Conservation (phyloP, 345 rosid species). For the Eucalyptus viminalis region DNA sequence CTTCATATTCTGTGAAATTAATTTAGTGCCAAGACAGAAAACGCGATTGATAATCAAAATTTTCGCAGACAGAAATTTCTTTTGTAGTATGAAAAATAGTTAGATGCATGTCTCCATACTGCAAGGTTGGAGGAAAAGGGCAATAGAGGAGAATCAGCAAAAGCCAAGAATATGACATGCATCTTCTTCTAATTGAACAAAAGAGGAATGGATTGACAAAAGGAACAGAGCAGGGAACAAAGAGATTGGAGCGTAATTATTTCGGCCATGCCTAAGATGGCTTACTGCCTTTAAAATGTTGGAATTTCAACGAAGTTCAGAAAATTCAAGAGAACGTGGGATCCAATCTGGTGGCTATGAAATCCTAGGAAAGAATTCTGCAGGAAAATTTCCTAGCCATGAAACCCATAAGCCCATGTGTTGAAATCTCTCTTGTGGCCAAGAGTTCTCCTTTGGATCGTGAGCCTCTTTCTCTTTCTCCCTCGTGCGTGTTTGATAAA, state of each 20-base stretch:
- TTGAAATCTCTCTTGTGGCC: constrained; percentile 5
- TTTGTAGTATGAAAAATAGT: neutral
- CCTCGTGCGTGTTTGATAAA: neutral
- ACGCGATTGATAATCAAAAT: neutral
- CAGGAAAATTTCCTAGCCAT: neutral
- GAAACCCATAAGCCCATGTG: constrained; percentile 16
- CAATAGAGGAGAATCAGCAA: neutral
- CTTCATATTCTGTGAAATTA: neutral
- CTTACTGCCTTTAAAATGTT: neutral
- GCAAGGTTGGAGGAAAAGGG: neutral
- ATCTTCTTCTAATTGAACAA: neutral
- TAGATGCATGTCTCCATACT: neutral
- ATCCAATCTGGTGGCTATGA: constrained; percentile 4
- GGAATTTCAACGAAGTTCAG: neutral
- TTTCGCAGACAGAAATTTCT: neutral
- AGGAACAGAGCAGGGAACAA: neutral
- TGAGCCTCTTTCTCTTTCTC: neutral
- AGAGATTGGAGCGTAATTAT: neutral
- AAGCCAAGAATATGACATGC: neutral
- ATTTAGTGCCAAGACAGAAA: neutral
- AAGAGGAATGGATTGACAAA: neutral
- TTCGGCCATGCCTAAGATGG: neutral
- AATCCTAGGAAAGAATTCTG: neutral
- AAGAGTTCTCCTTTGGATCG: neutral
- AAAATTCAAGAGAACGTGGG: neutral